These are phyloP conservation scores for Jatropha curcas DNA, from an alignment of 345 rosid species.

Conservation along the genomic window DNA sequence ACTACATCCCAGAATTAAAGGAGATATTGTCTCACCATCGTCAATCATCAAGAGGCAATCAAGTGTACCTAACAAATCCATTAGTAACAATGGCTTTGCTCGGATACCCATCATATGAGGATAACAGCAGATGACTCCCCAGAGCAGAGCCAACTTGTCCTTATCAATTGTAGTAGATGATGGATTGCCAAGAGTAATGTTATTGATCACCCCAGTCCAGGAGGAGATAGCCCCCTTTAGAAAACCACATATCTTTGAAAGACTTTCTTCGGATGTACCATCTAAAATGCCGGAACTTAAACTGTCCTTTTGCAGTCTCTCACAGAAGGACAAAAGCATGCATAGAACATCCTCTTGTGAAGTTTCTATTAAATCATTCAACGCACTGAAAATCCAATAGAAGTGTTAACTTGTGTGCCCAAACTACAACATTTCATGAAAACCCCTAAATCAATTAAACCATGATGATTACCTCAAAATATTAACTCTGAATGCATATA, in stretches of 20 bases:
- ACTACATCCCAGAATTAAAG: background rate
- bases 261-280: constrained; percentile 42
- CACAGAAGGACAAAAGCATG: constrained; percentile 56
- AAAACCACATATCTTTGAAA: constrained; percentile 42
- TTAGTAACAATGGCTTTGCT: constrained; percentile 42
- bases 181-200: constrained; percentile 26
- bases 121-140: constrained; percentile 75
- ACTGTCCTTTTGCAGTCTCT: constrained; percentile 52
- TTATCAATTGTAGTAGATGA: constrained; percentile 38
- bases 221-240: constrained; percentile 37
- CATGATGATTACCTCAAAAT: constrained; percentile 54
- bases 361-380: constrained; percentile 60
- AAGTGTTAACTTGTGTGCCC: constrained; percentile 20
- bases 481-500: constrained; percentile 48
- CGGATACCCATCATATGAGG: constrained; percentile 43
- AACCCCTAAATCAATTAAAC: background rate
- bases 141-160: constrained; percentile 53
- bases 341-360: constrained; percentile 57
- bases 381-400: constrained; percentile 55
- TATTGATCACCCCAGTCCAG: constrained; percentile 37
- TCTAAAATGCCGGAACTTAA: constrained; percentile 29
- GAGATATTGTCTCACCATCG: constrained; percentile 44
- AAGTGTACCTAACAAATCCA: constrained; percentile 55
- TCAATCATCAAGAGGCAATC: constrained; percentile 44
- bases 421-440: background rate